Conservation (phyloP, 345 rosid genomes). For the Hirschfeldia incana region DNA sequence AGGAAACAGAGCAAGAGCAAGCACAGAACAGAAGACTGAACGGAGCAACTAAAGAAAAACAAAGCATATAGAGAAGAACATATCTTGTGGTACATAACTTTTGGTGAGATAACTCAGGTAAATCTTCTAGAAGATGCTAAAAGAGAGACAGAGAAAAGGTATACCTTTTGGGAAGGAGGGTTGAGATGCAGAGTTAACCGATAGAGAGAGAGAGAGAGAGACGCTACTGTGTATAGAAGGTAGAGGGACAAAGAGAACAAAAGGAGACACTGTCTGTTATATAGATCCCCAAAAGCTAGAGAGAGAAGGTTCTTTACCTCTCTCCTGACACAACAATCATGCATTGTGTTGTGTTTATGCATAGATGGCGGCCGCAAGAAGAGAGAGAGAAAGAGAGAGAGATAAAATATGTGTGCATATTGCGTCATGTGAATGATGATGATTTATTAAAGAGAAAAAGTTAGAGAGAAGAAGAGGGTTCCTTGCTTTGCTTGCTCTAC, state of each 20-base stretch:
- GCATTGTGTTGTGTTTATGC: conserved; percentile 62
- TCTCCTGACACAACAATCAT: conserved; percentile 90
- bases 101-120: not conserved
- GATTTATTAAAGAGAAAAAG: conserved; percentile 33
- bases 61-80: not conserved
- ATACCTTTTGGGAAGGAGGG: conserved; percentile 52
- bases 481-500: conserved; percentile 37
- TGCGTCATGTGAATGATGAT: conserved; percentile 70
- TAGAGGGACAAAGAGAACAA: conserved; percentile 60
- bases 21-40: not conserved
- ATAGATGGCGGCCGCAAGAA: conserved; percentile 88
- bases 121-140: conserved; percentile 10
- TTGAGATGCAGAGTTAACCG: conserved; percentile 23
- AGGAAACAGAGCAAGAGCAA: not conserved
- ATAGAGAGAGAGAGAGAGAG: conserved; percentile 18
- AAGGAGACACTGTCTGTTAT: conserved; percentile 45
- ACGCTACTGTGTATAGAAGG: conserved; percentile 24
- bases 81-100: not conserved
- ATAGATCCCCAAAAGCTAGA: conserved; percentile 52
- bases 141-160: conserved; percentile 7
- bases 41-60: not conserved
- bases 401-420: conserved; percentile 28
- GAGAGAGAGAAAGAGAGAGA: conserved; percentile 37
- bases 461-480: conserved; percentile 16
- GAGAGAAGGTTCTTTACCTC: conserved; percentile 40